These are phyloP conservation scores for Chlorella sp. DNA, from an alignment of 139 green algal genomes.

Conservation along the genomic window DNA sequence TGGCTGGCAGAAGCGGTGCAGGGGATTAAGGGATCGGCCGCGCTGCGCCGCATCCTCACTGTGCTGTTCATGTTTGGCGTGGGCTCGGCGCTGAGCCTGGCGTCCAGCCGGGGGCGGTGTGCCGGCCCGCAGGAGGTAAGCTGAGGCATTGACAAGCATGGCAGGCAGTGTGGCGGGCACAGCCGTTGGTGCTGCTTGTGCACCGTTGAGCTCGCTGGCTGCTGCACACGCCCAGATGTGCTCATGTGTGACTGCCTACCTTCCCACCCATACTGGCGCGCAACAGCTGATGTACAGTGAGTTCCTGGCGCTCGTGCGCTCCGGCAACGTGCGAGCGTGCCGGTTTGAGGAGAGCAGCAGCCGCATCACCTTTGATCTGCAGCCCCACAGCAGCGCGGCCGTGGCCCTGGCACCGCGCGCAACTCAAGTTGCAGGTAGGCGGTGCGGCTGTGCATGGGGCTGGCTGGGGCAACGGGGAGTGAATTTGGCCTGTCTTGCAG, in stretches of 20 bases:
- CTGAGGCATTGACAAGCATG: background rate
- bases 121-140: conserved; percentile 23
- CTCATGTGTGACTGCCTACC: background rate
- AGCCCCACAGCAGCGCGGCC: conserved; percentile 12
- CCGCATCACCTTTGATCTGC: conserved; percentile 78
- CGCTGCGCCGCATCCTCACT: conserved; percentile 12
- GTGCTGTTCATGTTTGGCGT: conserved; percentile 18
- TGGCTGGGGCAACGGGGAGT: too few species aligned
- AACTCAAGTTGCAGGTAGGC: background rate
- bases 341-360: conserved; percentile 68
- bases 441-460: too few species aligned
- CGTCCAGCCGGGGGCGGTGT: conserved; percentile 6
- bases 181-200: too few species aligned
- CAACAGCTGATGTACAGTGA: conserved; percentile 75
- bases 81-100: conserved; percentile 6
- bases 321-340: conserved; percentile 61
- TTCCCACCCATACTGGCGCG: background rate
- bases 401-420: background rate
- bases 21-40: background rate
- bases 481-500: too few species aligned
- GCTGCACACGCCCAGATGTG: background rate
- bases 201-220: background rate
- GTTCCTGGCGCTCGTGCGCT: conserved; percentile 77
- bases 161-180: background rate
- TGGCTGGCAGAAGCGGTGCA: background rate